phyloP scores from a whole-genome alignment of 208 protist genomes.

The Porcisia hertigi region DNA sequence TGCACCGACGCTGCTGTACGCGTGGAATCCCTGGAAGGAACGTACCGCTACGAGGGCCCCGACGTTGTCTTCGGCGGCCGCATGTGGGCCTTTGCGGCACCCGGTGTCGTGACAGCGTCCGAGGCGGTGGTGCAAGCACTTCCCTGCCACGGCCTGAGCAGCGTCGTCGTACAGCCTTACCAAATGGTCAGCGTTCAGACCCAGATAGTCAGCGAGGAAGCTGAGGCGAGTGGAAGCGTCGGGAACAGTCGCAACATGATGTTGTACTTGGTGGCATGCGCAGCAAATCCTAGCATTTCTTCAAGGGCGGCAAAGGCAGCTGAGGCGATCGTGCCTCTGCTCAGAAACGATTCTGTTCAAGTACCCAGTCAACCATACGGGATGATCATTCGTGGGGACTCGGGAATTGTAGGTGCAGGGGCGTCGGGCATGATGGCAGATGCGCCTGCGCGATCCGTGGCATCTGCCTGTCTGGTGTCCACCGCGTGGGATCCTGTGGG shows the following conservation, averaged over 20 bases:
- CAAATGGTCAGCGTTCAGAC: too few species aligned
- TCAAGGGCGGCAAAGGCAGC: background rate
- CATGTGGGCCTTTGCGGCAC: slow-evolving; percentile 75
- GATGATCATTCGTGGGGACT: too few species aligned
- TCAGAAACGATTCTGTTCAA: background rate
- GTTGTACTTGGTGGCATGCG: background rate
- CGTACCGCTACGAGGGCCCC: slow-evolving; percentile 64
- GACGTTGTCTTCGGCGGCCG: slow-evolving; percentile 66
- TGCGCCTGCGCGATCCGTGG: background rate
- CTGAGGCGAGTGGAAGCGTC: too few species aligned
- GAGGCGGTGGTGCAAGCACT: slow-evolving; percentile 9
- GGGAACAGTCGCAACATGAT: background rate
- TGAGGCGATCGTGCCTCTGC: background rate
- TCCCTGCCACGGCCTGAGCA: slow-evolving; percentile 19
- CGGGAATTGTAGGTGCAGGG: background rate
- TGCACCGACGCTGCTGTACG: slow-evolving; percentile 68
- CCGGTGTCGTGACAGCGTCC: slow-evolving; percentile 63
- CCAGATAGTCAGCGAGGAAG: too few species aligned
- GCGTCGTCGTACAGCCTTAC: slow-evolving; percentile 8
- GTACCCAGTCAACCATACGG: background rate
- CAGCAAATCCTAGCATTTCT: background rate
- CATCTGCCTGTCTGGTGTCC: background rate
- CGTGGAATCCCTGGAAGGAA: slow-evolving; percentile 32
- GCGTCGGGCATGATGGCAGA: background rate
- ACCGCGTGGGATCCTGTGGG: background rate